Conservation (phyloP, 306 rosid species). For the Boehmeria nivea region DNA sequence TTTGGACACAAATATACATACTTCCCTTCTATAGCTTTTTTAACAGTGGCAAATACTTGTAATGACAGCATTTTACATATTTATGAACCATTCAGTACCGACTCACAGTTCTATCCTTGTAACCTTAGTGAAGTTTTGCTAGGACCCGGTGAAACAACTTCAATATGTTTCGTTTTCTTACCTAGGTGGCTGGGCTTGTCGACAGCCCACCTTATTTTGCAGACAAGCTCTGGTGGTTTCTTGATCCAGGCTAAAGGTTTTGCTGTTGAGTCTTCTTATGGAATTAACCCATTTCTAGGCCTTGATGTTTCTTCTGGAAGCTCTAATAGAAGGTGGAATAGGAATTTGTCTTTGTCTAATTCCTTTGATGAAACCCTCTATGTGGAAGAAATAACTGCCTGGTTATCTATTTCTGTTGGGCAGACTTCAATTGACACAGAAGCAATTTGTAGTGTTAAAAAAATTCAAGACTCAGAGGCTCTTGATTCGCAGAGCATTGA, state of each 20-base stretch:
- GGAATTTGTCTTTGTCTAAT: constrained; percentile 64
- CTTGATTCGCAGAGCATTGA: constrained; percentile 37
- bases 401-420: constrained; percentile 62
- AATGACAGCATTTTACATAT: constrained; percentile 66
- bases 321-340: constrained; percentile 70
- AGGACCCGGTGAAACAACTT: constrained; percentile 70
- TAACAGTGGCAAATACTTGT: constrained; percentile 76
- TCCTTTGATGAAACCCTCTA: constrained; percentile 67
- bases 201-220: constrained; percentile 77
- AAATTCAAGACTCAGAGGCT: constrained; percentile 41
- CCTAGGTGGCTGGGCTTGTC: constrained; percentile 73
- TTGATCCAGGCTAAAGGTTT: constrained; percentile 69
- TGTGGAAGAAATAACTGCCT: constrained; percentile 68
- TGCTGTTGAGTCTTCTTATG: constrained; percentile 76
- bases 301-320: constrained; percentile 59
- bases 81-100: constrained; percentile 83
- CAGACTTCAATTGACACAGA: constrained; percentile 55
- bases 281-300: constrained; percentile 55
- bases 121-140: constrained; percentile 66
- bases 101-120: constrained; percentile 85
- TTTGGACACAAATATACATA: constrained; percentile 67
- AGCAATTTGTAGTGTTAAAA: constrained; percentile 57
- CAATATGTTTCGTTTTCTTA: constrained; percentile 65
- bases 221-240: constrained; percentile 89
- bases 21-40: constrained; percentile 62